Conservation (phyloP, 73 alveolate genomes). For the Tetrahymena borealis region DNA sequence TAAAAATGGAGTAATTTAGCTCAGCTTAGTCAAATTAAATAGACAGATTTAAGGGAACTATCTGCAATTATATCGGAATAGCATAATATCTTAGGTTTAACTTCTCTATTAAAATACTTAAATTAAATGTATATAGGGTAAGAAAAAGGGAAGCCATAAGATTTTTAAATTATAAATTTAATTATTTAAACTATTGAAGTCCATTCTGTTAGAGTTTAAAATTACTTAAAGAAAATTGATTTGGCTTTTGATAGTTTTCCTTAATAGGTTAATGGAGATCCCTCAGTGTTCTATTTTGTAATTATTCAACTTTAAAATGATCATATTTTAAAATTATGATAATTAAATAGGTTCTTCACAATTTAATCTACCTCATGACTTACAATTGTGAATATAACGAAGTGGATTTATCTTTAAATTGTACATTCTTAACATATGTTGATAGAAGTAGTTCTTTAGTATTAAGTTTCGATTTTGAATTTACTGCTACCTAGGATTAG, state of each 20-base stretch:
- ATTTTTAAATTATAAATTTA: neutral
- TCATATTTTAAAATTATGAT: neutral
- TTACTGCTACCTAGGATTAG: neutral
- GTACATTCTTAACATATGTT: neutral
- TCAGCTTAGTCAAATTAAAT: neutral
- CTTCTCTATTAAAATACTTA: neutral
- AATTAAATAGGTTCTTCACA: neutral
- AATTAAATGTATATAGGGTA: neutral
- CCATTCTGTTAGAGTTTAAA: neutral
- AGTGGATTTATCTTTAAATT: neutral
- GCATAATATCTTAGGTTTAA: neutral
- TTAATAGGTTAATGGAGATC: neutral
- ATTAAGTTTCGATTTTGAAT: neutral
- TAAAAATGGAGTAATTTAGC: neutral
- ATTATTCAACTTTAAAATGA: neutral
- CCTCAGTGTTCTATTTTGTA: neutral
- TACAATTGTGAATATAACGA: neutral
- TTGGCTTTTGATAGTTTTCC: neutral
- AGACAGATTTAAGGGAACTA: neutral
- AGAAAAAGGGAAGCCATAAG: neutral
- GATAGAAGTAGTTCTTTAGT: neutral
- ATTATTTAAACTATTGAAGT: neutral
- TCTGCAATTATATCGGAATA: neutral
- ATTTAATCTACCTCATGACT: neutral
- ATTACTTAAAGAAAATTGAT: neutral